Evolutionary conservation across 768 basidiomycete species (phyloP).

Genomic region (Termitomyces sp.): DNA sequence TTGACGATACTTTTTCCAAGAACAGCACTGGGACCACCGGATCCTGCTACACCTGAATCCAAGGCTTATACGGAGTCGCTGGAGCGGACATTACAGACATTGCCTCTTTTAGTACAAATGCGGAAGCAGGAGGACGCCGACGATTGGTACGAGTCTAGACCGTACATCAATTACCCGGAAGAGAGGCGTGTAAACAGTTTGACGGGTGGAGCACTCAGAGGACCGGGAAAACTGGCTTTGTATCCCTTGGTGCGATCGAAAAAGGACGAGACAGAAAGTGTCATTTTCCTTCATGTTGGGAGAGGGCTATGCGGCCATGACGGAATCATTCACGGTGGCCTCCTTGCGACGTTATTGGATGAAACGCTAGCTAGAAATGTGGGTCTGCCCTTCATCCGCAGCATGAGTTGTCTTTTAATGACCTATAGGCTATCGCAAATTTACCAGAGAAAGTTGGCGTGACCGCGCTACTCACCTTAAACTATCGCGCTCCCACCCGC

Average conservation of each 20-base stretch:
- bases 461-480: conserved; percentile 77
- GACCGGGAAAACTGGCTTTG: conserved; percentile 82
- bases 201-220: conserved; percentile 79
- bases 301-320: conserved; percentile 87
- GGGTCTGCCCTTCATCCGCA: conserved; percentile 6
- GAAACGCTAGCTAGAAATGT: conserved; percentile 82
- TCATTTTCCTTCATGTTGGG: conserved; percentile 77
- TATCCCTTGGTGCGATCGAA: conserved; percentile 70
- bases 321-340: conserved; percentile 91
- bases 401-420: neutral
- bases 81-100: conserved; percentile 62
- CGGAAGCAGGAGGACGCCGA: conserved; percentile 44
- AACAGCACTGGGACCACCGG: conserved; percentile 65
- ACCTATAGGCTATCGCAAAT: conserved; percentile 72
- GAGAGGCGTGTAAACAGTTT: conserved; percentile 77
- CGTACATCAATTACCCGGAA: conserved; percentile 65
- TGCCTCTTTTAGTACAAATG: conserved; percentile 42
- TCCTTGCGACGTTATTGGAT: conserved; percentile 87
- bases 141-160: conserved; percentile 78
- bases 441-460: conserved; percentile 89
- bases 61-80: conserved; percentile 51
- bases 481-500: conserved; percentile 82
- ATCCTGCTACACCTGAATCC: conserved; percentile 52
- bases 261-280: conserved; percentile 70
- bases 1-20: conserved; percentile 71